Percentiles rank a stretch among this genome's conserved stretches.
Conservation (phyloP, 2,329 filamentous ascomycete genomes). For the Microsporum audouinii region DNA sequence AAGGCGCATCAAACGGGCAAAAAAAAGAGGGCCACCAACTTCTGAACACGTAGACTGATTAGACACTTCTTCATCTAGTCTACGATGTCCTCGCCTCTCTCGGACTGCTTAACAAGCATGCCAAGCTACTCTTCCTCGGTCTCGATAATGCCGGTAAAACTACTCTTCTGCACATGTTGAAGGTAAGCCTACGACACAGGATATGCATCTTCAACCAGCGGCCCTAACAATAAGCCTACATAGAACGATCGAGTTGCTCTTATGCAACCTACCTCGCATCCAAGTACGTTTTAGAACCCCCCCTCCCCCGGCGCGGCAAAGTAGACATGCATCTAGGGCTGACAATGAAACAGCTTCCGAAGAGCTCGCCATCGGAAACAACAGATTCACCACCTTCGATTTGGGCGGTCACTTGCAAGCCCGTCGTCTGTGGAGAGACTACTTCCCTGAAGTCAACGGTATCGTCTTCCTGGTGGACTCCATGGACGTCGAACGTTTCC, state of each 20-base stretch:
- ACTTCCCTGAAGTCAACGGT: constrained; percentile 90
- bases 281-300: constrained; percentile 49
- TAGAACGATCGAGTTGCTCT: constrained; percentile 89
- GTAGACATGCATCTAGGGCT: not conserved
- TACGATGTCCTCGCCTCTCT: constrained; percentile 82
- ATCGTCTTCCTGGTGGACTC: constrained; percentile 98
- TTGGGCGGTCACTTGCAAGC: constrained; percentile 90
- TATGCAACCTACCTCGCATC: constrained; percentile 80
- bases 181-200: constrained; percentile 43
- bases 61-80: constrained; percentile 43
- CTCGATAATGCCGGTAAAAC: constrained; percentile 94
- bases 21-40: not conserved
- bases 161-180: constrained; percentile 86
- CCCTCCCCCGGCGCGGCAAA: not conserved
- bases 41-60: constrained; percentile 5
- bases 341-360: constrained; percentile 56
- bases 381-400: constrained; percentile 91
- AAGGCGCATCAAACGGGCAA: not conserved
- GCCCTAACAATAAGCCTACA: constrained; percentile 7
- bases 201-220: not conserved
- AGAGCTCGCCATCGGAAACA: constrained; percentile 84
- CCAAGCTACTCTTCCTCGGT: constrained; percentile 85
- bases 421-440: constrained; percentile 89
- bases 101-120: constrained; percentile 87
- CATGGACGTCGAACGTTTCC: constrained; percentile 89